phyloP scores from a whole-genome alignment of 306 rosid genomes.

The Quercus variabilis region DNA sequence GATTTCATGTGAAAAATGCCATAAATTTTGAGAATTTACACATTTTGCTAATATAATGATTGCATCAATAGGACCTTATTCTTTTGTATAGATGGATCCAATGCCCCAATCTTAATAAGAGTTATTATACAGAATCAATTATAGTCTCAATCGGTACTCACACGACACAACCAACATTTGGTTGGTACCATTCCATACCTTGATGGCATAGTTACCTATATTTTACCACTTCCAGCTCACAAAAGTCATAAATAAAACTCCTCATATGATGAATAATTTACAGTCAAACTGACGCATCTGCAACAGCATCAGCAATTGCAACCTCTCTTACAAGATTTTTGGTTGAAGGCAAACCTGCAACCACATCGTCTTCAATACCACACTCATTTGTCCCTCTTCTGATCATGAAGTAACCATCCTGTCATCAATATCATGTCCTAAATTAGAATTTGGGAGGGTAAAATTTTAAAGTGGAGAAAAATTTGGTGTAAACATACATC shows the following conservation, averaged over 20 bases:
- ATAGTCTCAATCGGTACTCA: conserved; percentile 16
- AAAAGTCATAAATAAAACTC: neutral
- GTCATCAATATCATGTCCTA: conserved; percentile 16
- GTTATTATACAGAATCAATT: neutral
- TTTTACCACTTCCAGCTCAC: neutral
- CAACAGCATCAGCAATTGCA: conserved; percentile 26
- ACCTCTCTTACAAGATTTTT: conserved; percentile 50
- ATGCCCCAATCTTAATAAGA: neutral
- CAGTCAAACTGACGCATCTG: conserved; percentile 43
- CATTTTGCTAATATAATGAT: neutral
- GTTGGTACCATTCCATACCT: conserved; percentile 1
- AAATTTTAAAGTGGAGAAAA: conserved; percentile 16
- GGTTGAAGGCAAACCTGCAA: conserved; percentile 84
- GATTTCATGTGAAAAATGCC: no score
- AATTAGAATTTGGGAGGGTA: neutral
- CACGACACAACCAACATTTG: neutral
- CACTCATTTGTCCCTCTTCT: conserved; percentile 89
- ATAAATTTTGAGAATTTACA: neutral
- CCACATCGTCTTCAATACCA: conserved; percentile 74
- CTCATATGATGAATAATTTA: neutral
- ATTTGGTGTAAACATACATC: conserved; percentile 56
- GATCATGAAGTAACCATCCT: conserved; percentile 98
- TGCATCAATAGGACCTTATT: neutral
- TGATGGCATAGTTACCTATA: neutral
- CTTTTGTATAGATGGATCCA: neutral